Conservation (phyloP, 192 early-diverging fungal genomes). For the Chytriomyces sp. region DNA sequence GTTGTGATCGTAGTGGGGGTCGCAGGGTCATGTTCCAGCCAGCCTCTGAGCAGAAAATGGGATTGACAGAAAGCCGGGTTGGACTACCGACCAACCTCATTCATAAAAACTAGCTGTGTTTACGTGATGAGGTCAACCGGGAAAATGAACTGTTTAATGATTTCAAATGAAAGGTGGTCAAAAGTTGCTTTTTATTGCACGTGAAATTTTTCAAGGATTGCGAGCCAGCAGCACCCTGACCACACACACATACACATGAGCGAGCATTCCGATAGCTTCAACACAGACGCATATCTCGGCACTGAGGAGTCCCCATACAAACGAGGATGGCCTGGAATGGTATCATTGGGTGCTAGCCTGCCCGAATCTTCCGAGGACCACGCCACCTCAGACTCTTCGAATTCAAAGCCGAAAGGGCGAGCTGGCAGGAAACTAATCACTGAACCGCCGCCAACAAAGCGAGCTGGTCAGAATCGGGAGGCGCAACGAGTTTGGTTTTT, state of each 20-base stretch:
- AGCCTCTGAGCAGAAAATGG: not conserved
- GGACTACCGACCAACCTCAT: not conserved
- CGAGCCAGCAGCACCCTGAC: not conserved
- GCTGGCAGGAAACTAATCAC: not conserved
- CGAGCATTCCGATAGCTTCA: not conserved
- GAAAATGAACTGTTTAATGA: not conserved
- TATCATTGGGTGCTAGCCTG: not conserved
- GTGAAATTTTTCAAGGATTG: not conserved
- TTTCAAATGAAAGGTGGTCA: not conserved
- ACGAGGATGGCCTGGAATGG: not conserved
- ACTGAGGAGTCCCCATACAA: not conserved
- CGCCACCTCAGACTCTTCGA: not conserved
- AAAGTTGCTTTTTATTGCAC: not conserved
- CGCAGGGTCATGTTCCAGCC: not conserved
- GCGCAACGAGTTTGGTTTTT: not conserved
- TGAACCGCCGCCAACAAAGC: not conserved
- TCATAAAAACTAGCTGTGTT: not conserved
- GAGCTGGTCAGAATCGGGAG: not conserved
- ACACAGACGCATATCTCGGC: not conserved
- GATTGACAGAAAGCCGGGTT: not conserved
- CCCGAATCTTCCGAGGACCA: not conserved
- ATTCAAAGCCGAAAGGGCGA: not conserved
- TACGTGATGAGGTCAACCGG: not conserved
- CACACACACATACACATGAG: not conserved
- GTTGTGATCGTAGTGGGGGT: not conserved